Conservation (phyloP, 2,329 filamentous ascomycete genomes). For the Ascocoryne sarcoides region DNA sequence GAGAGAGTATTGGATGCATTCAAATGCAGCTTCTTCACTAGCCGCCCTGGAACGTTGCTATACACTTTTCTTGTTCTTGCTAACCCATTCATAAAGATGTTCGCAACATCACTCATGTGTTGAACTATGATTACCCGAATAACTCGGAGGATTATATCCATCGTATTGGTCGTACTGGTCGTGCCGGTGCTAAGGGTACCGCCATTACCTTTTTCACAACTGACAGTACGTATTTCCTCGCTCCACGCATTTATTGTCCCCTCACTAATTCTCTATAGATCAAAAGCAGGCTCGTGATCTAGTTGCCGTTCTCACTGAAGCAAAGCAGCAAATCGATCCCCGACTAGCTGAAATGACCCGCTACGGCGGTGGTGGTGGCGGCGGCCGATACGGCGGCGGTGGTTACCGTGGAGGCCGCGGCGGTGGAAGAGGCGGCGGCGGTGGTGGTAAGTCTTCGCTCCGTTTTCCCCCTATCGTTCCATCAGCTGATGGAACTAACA, state of each 20-base stretch:
- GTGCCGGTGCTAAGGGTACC: slow-evolving; percentile 88
- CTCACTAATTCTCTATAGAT: slow-evolving; percentile 42
- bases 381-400: slow-evolving; percentile 24
- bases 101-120: slow-evolving; percentile 99
- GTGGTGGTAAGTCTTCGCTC: slow-evolving; percentile 34
- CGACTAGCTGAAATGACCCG: slow-evolving; percentile 92
- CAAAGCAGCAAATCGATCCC: slow-evolving; percentile 97
- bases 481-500: slow-evolving; percentile 30
- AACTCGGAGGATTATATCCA: slow-evolving; percentile 99
- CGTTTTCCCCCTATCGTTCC: slow-evolving; percentile 23
- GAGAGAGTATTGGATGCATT: slow-evolving; percentile 33
- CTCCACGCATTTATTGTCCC: slow-evolving; percentile 16
- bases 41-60: slow-evolving; percentile 54
- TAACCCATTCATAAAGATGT: slow-evolving; percentile 93
- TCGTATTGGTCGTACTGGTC: slow-evolving; percentile 90
- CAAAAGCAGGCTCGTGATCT: slow-evolving; percentile 95
- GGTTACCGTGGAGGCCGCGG: slow-evolving; percentile 59
- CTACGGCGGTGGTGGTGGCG: slow-evolving; percentile 57
- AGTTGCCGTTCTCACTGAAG: slow-evolving; percentile 83
- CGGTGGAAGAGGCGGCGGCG: slow-evolving; percentile 39
- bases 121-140: slow-evolving; percentile 99
- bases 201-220: slow-evolving; percentile 98
- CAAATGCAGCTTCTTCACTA: slow-evolving; percentile 29
- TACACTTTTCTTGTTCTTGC: slow-evolving; percentile 53
- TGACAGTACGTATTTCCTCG: slow-evolving; percentile 61